Evolutionary conservation across 371 early-diverging fungal genomes (phyloP), one percentile per base, ranked within the genome.

Genomic region (Mucor circinelloides): DNA sequence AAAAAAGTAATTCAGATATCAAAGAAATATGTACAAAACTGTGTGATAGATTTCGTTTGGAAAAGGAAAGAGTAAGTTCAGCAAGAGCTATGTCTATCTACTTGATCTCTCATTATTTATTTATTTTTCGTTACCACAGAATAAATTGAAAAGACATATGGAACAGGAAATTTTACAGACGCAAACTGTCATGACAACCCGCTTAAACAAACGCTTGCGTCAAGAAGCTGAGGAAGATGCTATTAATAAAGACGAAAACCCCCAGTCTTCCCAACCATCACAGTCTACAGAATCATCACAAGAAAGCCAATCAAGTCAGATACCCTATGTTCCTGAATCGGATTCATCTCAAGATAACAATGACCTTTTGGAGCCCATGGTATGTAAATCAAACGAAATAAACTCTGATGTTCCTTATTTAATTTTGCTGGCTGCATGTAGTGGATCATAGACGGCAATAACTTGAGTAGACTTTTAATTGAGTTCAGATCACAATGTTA

Each of bases 351-450:
- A 59, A 97, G 81, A 76, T 94, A 95, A 77, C 95, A 95, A 77
- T 97, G 95, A 21, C 95, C 96, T 30, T 97, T 83, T 7, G 94
- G 92, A 13, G 94, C 95, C 97, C 97, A 96, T 28, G 92, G 63
- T 63, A 63, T 55, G 63, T 55, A 40, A 55, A 63, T 63, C 42
- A 63, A 63, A 63, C 38, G 63, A 54, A 63, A 63, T 40, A 7
- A 55, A 52, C 21, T 55, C 42, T 62, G 48, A 23, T 30, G 52
- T 55, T 52, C 28, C 42, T 38, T 36, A 63, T 63, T 63, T 62
- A 62, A 32, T 62, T 62, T 63, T 60, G 48, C 30, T 59, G 59
- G 36, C 36, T 40, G 42, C 32, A 63, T 62, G 32, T 55, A 63
- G 54, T 63, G 63, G 56, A 54, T 55, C 28, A 55, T 63, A 63